Percentiles rank a stretch among this genome's conserved stretches.
phyloP scores from a whole-genome alignment of 169 alveolate species.

The Sarcocystis neurona region DNA sequence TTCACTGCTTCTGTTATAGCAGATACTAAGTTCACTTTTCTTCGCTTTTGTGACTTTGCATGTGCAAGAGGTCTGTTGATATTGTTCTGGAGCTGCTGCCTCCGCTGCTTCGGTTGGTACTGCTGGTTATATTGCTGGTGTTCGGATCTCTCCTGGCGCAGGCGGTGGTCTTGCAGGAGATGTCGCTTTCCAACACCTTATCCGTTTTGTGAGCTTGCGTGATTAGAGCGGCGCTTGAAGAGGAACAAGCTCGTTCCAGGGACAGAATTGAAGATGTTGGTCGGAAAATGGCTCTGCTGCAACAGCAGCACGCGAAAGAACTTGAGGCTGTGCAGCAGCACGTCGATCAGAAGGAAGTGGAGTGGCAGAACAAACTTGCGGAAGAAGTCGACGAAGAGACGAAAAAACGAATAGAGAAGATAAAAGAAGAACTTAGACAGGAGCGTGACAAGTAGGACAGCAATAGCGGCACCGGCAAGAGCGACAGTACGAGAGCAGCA shows the following conservation, averaged over 20 bases:
- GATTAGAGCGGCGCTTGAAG: conserved; percentile 36
- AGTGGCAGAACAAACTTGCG: conserved; percentile 12
- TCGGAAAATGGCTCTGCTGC: background rate
- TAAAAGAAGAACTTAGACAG: background rate
- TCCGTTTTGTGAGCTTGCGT: no score
- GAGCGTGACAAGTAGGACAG: conserved; percentile 8
- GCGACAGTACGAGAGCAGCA: no score
- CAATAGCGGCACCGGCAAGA: background rate
- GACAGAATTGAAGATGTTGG: background rate
- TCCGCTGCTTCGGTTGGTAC: no score
- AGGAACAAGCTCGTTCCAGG: background rate
- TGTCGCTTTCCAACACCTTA: no score
- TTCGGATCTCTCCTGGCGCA: no score
- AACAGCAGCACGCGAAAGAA: conserved; percentile 14
- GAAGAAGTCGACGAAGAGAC: conserved; percentile 1
- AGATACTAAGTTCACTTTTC: no score
- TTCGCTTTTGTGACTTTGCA: no score
- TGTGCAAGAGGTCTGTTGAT: no score
- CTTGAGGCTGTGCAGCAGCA: background rate
- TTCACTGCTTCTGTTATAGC: no score
- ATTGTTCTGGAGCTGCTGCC: no score
- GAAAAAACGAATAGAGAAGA: background rate
- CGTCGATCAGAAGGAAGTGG: background rate
- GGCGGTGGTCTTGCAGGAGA: no score
- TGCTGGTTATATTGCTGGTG: no score